These are phyloP conservation scores for Colletotrichum godetiae DNA, from an alignment of 2,329 filamentous ascomycete genomes.

Conservation along the genomic window DNA sequence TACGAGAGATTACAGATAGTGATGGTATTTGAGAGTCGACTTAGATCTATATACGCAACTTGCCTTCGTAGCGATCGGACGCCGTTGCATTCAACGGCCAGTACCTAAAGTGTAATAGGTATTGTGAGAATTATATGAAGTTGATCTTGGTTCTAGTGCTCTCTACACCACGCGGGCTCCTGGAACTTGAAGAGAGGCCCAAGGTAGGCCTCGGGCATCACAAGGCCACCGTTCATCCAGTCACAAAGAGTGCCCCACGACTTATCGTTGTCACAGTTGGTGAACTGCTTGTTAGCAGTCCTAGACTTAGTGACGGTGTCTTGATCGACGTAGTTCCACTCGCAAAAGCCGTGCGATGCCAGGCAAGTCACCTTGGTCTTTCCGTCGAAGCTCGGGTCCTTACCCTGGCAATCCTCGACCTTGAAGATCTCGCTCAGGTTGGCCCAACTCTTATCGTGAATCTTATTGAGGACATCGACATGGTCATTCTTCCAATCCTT, in stretches of 20 bases:
- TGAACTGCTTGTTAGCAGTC: slow-evolving; percentile 36
- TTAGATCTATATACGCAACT: too few species aligned
- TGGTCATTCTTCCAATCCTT: slow-evolving; percentile 38
- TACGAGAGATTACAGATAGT: too few species aligned
- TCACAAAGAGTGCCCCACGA: slow-evolving; percentile 38
- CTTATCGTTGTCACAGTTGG: slow-evolving; percentile 39
- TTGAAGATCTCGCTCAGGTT: slow-evolving; percentile 40
- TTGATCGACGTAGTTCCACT: slow-evolving; percentile 37
- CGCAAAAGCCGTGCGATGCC: slow-evolving; percentile 39
- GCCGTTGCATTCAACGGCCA: too few species aligned
- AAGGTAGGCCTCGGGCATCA: slow-evolving; percentile 41
- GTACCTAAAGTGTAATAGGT: background rate
- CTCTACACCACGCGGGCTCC: slow-evolving; percentile 13
- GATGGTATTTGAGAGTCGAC: too few species aligned
- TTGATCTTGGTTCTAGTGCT: background rate
- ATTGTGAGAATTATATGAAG: background rate
- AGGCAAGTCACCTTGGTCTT: slow-evolving; percentile 38
- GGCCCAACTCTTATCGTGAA: slow-evolving; percentile 40
- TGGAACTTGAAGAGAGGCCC: slow-evolving; percentile 36
- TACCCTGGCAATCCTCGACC: slow-evolving; percentile 39
- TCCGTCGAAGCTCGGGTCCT: slow-evolving; percentile 38
- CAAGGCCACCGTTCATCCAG: slow-evolving; percentile 35
- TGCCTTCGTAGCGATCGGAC: too few species aligned
- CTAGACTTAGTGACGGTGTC: slow-evolving; percentile 5
- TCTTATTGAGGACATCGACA: slow-evolving; percentile 37